phyloP scores from a whole-genome alignment of 257 asterid genomes.

The Misopates orontium region DNA sequence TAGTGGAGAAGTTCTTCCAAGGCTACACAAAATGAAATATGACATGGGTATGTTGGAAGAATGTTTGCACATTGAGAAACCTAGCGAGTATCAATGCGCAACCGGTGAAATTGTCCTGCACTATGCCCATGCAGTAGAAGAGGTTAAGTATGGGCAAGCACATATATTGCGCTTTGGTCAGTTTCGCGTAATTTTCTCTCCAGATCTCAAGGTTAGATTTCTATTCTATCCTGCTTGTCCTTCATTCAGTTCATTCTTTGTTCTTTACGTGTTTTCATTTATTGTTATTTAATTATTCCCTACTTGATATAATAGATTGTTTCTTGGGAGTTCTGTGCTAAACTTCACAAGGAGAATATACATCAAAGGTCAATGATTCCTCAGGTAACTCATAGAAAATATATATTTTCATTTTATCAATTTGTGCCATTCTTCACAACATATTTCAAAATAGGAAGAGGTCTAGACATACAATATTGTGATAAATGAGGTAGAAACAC shows the following conservation, averaged over 20 bases:
- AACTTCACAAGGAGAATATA: conserved; percentile 31
- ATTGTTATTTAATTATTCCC: neutral
- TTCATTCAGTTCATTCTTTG: neutral
- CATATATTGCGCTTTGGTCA: conserved; percentile 33
- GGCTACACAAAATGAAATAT: conserved; percentile 31
- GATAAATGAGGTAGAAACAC: no score
- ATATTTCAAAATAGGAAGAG: no score
- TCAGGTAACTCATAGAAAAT: conserved; percentile 27
- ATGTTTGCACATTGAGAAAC: conserved; percentile 10
- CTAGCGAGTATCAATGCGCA: conserved; percentile 23
- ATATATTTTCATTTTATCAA: neutral
- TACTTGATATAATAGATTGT: conserved; percentile 25
- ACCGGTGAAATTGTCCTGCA: conserved; percentile 32
- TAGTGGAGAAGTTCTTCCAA: conserved; percentile 29
- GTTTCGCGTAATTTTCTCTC: conserved; percentile 34
- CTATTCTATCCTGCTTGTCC: neutral
- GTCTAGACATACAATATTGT: no score
- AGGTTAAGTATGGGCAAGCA: conserved; percentile 25
- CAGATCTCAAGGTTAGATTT: conserved; percentile 38
- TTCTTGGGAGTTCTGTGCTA: conserved; percentile 41
- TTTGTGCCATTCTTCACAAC: no score
- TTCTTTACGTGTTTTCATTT: neutral
- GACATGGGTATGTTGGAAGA: conserved; percentile 30
- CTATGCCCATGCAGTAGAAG: conserved; percentile 32
- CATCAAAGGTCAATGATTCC: conserved; percentile 26